A percentile compares a stretch with the other conserved stretches of the same genome.
Evolutionary conservation across 148 eudicot species (phyloP).

Genomic region (Rhododendron vialii): DNA sequence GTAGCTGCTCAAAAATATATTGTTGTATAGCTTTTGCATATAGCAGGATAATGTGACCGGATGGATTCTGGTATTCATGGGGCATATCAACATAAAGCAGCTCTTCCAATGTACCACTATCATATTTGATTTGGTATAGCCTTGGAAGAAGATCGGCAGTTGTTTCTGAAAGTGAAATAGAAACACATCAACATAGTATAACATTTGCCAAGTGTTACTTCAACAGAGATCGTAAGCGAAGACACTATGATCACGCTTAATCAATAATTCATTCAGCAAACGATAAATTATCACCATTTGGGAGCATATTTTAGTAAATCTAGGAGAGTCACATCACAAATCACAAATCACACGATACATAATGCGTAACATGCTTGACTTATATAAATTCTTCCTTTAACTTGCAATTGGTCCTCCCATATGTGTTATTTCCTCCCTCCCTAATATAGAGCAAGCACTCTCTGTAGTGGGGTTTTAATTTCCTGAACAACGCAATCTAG

Average conservation of each 20-base stretch:
- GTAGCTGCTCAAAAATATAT: slow-evolving; percentile 86
- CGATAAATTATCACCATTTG: neutral
- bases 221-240: neutral
- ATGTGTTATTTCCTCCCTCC: neutral
- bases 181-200: neutral
- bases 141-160: slow-evolving; percentile 87
- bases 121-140: slow-evolving; percentile 83
- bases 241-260: neutral
- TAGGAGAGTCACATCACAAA: neutral
- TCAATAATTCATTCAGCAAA: neutral
- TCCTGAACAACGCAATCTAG: too few relatives aligned
- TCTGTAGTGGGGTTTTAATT: neutral
- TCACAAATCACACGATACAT: neutral
- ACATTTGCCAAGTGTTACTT: neutral
- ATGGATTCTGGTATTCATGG: slow-evolving; percentile 62
- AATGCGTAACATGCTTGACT: neutral
- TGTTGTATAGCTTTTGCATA: slow-evolving; percentile 92
- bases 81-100: slow-evolving; percentile 92
- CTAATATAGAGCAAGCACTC: neutral
- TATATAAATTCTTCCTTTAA: neutral
- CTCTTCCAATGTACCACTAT: slow-evolving; percentile 91
- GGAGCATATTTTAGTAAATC: neutral
- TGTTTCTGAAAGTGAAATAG: slow-evolving; percentile 54
- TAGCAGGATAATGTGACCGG: slow-evolving; percentile 82
- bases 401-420: neutral